Evolutionary conservation across 2,329 filamentous ascomycete species (phyloP), one percentile per base, ranked within the genome.

Genomic region (Fusarium pseudoanthophilum): DNA sequence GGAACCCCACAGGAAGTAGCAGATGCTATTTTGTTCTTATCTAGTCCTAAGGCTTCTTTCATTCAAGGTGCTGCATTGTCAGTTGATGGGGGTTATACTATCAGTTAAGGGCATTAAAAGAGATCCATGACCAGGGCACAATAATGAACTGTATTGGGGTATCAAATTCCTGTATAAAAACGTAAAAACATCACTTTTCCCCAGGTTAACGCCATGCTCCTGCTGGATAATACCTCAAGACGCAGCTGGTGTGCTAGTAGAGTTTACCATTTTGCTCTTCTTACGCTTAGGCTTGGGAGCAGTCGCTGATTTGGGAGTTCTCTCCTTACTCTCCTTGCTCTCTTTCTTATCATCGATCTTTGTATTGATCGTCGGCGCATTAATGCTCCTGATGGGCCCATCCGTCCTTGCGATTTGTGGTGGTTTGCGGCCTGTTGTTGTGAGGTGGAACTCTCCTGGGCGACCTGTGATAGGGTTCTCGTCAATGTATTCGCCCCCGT

Each of bases 391-490:
- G 24, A 84, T 81, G 10, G 66, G 67, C 3, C 79, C 77, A 13
- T 78, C 77, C 30, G 79, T 75, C 51, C 79, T 73, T 9, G 73
- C 74, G 48, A 78, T 73, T 49, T 80, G 80, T 5, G 80, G 80
- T 28, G 81, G 79, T 76, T 88, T 88, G 60, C 89, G 85, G 3
- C 90, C 90, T 0, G 89, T 91, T 13, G 88, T 90, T 14, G 87
- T 87, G 16, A 92, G 85, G 73, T 91, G 89, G 79, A 92, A 92
- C 60, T 90, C 89, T 56, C 90, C 90, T 2, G 90, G 90, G 36
- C 87, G 86, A 55, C 91, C 90, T 1, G 89, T 91, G 75, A 92
- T 92, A 46, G 90, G 89, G 73, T 91, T 92, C 79, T 92, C 89
- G 80, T 92, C 89, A 81, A 92, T 88, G 78, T 90, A 92, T 72